Conservation (phyloP, 495 filamentous ascomycete genomes). For the Aspergillus campestris region DNA sequence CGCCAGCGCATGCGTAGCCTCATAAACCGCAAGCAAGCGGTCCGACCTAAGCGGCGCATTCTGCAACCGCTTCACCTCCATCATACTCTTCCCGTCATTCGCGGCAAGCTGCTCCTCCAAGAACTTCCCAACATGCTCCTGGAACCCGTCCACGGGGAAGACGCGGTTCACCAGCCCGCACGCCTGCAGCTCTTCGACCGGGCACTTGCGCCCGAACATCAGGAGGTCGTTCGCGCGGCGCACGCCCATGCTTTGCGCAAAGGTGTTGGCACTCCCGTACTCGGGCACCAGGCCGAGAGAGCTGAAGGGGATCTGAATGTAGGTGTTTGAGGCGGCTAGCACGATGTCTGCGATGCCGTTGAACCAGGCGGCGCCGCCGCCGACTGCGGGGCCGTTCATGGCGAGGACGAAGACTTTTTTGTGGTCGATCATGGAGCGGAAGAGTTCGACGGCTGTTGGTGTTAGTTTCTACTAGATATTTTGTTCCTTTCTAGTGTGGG, state of each 20-base stretch:
- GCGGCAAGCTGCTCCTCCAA: conserved; percentile 8
- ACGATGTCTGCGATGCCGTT: conserved; percentile 15
- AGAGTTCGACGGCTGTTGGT: conserved; percentile 1
- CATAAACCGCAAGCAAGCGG: conserved; percentile 10
- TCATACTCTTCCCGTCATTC: conserved; percentile 16
- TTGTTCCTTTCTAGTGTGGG: no score
- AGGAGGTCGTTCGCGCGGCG: conserved; percentile 15
- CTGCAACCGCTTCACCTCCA: conserved; percentile 13
- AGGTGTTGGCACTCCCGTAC: conserved; percentile 5
- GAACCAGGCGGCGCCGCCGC: conserved; percentile 18
- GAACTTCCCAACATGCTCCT: conserved; percentile 6
- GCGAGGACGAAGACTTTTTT: conserved; percentile 15
- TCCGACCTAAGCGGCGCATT: conserved; percentile 9
- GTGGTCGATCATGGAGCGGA: conserved; percentile 8
- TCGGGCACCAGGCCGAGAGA: conserved; percentile 14
- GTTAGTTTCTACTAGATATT: background rate
- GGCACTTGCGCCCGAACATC: conserved; percentile 13
- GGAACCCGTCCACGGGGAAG: conserved; percentile 11
- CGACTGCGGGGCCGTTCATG: conserved; percentile 13
- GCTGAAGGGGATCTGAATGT: conserved; percentile 16
- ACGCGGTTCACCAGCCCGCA: conserved; percentile 8
- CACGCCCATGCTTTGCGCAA: conserved; percentile 12
- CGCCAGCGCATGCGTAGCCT: conserved; percentile 13
- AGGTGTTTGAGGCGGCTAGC: conserved; percentile 9
- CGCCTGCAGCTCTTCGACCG: conserved; percentile 9